Base-by-base conservation (phyloP, 192 early-diverging fungal genomes). In the Geosiphon pyriformis region DNA sequence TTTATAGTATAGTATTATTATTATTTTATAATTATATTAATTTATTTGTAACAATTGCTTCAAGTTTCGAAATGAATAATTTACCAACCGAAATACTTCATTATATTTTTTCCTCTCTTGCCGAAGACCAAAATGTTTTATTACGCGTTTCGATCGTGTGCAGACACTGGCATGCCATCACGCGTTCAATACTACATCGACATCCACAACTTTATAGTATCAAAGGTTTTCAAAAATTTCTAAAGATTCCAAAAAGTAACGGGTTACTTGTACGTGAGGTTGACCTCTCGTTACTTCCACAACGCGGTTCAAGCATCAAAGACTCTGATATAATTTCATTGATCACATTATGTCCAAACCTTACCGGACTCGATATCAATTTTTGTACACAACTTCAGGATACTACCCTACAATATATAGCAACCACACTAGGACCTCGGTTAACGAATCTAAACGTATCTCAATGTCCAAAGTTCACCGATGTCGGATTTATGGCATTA, bases 281-380 rank as follows among this genome's bases (percentile, higher is more conserved):
- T 8, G 61, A 62, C 32, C 23, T 62, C n/a, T 62, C 61, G 30
- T 20, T 11, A 25, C 31, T 62, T 17, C 25, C 42, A 51, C 3
- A 47, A 49, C 26, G 61, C 11, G 12, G 61, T 18, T n/a, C 26
- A 62, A 15, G 49, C 6, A 62, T 62, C 4, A 62, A 37, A 8
- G 61, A 62, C 27, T 1, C 10, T 12, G 61, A 62, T n/a, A 62
- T 62, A 20, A 50, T 47, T 8, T 8, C 27, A 27, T 62, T 62
- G 20, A 35, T 62, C 17, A 49, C 26, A 15, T 29, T 62, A 23
- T 62, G 61, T 50, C 61, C 61, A 26, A 49, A 62, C 32, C 27
- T 62, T 31, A 62, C 48, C 12, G 47, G 27, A 27, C 61, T 62
- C 25, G 61, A 62, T 48, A 62, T 62, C 22, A 62, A 62, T 31